A percentile compares a stretch with the other conserved stretches of the same genome.
Conservation (phyloP, 139 green algal genomes). For the Ulvella scutata region DNA sequence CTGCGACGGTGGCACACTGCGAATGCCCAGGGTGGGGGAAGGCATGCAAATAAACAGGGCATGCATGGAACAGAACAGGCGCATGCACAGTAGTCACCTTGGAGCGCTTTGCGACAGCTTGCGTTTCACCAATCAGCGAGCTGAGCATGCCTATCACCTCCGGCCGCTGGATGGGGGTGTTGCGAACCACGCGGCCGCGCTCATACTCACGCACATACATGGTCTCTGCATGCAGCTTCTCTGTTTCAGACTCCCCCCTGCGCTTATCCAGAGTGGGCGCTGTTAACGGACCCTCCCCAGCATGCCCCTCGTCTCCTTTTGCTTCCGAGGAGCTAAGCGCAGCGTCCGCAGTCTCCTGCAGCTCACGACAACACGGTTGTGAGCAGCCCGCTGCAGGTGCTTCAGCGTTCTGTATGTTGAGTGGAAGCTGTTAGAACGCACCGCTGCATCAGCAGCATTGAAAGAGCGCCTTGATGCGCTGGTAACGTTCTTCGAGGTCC, state of each 20-base stretch:
- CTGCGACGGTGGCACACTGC: too few species aligned
- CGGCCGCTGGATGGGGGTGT: constrained; percentile 20
- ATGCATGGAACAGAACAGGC: too few species aligned
- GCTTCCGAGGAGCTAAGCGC: too few species aligned
- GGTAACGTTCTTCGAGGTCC: background rate
- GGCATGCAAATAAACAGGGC: too few species aligned
- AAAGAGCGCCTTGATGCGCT: background rate
- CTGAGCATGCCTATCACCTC: constrained; percentile 18
- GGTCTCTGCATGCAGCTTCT: background rate
- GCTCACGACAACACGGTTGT: background rate
- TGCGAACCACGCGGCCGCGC: constrained; percentile 24
- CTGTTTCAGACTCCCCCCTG: constrained; percentile 1
- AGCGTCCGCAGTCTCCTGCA: too few species aligned
- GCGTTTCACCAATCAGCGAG: constrained; percentile 33
- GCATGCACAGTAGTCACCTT: constrained; percentile 35
- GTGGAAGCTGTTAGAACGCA: background rate
- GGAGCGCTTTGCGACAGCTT: constrained; percentile 9
- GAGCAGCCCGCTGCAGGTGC: background rate
- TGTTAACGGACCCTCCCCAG: constrained; percentile 5
- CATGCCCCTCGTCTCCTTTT: background rate
- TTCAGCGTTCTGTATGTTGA: background rate
- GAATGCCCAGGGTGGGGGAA: too few species aligned
- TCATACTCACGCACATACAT: constrained; percentile 41
- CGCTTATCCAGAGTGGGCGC: constrained; percentile 8
- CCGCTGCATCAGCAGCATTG: background rate